Base-by-base conservation (phyloP, 1,284 basidiomycete genomes). In the Coniferiporia sulphurascens region DNA sequence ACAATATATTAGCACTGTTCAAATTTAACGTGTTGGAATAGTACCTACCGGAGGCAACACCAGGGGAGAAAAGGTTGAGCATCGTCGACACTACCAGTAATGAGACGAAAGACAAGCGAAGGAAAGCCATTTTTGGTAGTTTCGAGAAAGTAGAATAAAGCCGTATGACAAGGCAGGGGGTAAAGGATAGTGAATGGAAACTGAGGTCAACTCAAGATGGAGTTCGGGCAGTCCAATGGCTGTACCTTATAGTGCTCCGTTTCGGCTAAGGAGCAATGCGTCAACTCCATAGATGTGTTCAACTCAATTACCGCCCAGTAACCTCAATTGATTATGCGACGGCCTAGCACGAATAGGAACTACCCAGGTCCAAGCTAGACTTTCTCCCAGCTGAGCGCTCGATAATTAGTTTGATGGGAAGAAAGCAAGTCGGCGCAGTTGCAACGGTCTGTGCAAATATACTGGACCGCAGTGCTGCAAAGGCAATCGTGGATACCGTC, bases 121-220 rank as follows among this genome's bases (percentile, higher is more conserved):
- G 45, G 22, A 57, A 57, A 49, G 57, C 51, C 19, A 19, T 43
- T 22, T 4, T 27, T 27, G 8, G 49, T 1, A 34, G 15, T n/a
- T 22, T 7, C 7, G 27, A 5, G 5, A 50, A 51, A 17, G 46
- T 15, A 34, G 36, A 35, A 45, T 9, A 44, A 55, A 61, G 51
- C 53, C 55, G 59, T 55, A 57, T 55, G 54, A 46, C 46, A 35
- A 22, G 56, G 27, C 27, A 50, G 10, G 36, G 4, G 27, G 22
- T 48, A 53, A 43, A 12, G 54, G 17, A 8, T n/a, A 34, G 12
- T 7, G 32, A 46, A 46, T 15, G 22, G 4, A 41, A 48, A 48
- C 15, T 27, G 49, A 61, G 59, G 36, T 61, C 59, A 57, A 61
- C 59, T 61, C 59, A 41, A 49, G 54, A 48, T 61, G 55, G 4